These are phyloP conservation scores for Penicillium pulvis DNA, from an alignment of 495 filamentous ascomycete genomes.

Conservation along the genomic window DNA sequence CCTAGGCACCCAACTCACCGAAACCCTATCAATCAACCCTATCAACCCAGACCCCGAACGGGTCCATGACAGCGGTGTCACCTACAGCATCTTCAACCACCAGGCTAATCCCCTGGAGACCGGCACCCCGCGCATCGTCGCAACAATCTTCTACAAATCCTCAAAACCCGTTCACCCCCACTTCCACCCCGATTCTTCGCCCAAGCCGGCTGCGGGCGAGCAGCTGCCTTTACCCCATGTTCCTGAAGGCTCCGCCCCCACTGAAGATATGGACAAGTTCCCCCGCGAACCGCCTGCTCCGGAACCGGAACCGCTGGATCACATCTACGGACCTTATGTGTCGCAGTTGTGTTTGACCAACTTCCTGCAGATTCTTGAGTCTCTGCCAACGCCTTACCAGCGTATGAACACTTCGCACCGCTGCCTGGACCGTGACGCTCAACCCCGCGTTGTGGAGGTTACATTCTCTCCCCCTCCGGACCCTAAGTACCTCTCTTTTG, in stretches of 20 bases:
- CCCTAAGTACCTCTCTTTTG: conserved; percentile 66
- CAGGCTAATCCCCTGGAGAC: conserved; percentile 38
- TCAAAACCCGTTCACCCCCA: conserved; percentile 45
- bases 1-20: conserved; percentile 30
- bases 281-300: conserved; percentile 69
- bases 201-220: conserved; percentile 25
- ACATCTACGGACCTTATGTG: conserved; percentile 74
- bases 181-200: conserved; percentile 43
- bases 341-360: conserved; percentile 80
- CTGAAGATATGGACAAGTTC: conserved; percentile 66
- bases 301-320: conserved; percentile 68
- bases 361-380: conserved; percentile 74
- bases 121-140: conserved; percentile 45
- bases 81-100: conserved; percentile 47
- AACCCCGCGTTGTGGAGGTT: conserved; percentile 70
- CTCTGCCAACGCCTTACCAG: conserved; percentile 63
- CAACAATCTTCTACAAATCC: conserved; percentile 52
- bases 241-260: conserved; percentile 60
- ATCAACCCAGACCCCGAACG: conserved; percentile 48
- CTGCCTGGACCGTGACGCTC: conserved; percentile 62
- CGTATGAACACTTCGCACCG: conserved; percentile 67
- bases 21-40: conserved; percentile 38
- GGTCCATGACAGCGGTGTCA: conserved; percentile 47
- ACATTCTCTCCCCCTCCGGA: conserved; percentile 67
- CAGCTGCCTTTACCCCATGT: conserved; percentile 43